phyloP scores from a whole-genome alignment of 306 rosid genomes.

The Acmispon strigosus region DNA sequence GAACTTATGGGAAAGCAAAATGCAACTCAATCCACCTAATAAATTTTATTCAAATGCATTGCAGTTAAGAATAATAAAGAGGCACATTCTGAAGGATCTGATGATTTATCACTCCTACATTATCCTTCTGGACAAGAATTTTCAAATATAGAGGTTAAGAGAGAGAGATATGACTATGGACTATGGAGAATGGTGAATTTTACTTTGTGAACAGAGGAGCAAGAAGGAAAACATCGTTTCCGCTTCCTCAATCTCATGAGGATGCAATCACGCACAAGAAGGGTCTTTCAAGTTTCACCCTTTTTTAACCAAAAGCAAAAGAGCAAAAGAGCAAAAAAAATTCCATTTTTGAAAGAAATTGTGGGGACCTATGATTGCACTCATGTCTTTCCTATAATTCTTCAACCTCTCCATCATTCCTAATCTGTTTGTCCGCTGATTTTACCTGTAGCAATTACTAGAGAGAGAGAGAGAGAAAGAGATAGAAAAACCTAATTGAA shows the following conservation, averaged over 20 bases:
- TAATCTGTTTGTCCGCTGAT: constrained; percentile 25
- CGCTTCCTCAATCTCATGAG: constrained; percentile 86
- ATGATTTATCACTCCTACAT: background rate
- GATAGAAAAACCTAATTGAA: background rate
- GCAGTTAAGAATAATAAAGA: background rate
- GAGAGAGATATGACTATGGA: background rate
- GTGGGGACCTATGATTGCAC: constrained; percentile 56
- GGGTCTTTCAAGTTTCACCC: background rate
- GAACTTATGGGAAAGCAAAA: background rate
- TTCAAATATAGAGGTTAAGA: constrained; percentile 3
- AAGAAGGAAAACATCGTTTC: constrained; percentile 80
- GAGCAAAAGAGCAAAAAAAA: background rate
- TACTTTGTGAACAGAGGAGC: constrained; percentile 75
- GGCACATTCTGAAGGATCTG: background rate
- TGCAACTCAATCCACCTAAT: background rate
- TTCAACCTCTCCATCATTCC: constrained; percentile 50
- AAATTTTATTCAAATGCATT: background rate
- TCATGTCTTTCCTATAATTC: constrained; percentile 52
- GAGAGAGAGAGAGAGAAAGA: constrained; percentile 27
- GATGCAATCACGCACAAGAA: constrained; percentile 32
- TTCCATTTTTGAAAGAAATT: constrained; percentile 22
- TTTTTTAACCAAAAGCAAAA: constrained; percentile 40
- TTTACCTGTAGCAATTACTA: constrained; percentile 25
- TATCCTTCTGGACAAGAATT: background rate
- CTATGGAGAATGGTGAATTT: background rate